phyloP scores from a whole-genome alignment of 2,329 filamentous ascomycete species.

The Alternaria arbusti region DNA sequence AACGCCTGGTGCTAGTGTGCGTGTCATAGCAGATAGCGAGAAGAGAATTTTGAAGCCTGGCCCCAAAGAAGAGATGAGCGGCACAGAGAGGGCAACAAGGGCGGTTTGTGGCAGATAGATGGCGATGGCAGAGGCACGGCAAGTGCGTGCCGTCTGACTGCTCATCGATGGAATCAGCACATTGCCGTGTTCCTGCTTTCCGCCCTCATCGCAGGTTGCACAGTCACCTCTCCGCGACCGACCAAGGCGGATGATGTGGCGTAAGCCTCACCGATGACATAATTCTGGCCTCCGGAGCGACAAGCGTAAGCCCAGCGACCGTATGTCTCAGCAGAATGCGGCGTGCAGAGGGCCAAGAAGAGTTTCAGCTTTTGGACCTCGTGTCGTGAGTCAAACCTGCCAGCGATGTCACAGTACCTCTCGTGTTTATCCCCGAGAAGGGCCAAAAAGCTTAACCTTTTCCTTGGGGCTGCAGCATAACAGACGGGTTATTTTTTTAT shows the following conservation, averaged over 20 bases:
- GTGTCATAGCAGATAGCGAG: slow-evolving; percentile 1
- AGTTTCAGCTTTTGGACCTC: not conserved
- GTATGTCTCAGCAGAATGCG: not conserved
- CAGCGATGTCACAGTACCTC: not conserved
- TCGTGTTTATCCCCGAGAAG: not conserved
- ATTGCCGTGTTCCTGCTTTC: not conserved
- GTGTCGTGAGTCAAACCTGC: not conserved
- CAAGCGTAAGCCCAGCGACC: not conserved
- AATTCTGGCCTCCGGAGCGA: not conserved
- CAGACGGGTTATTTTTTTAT: not conserved
- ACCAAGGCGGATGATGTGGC: not conserved
- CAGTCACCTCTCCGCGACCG: not conserved
- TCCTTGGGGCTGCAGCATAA: not conserved
- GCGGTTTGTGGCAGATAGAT: not conserved
- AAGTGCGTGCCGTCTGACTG: slow-evolving; percentile 1
- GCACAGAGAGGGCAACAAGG: not conserved
- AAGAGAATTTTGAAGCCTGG: not conserved
- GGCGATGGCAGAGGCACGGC: not conserved
- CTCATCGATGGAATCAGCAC: not conserved
- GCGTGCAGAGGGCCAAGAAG: not conserved
- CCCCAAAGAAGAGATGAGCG: not conserved
- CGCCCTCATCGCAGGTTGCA: not conserved
- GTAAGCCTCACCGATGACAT: not conserved
- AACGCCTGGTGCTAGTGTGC: not conserved
- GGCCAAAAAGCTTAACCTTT: not conserved